Base-by-base conservation (phyloP, 805 yeast genomes). In the Kazachstania martiniae region DNA sequence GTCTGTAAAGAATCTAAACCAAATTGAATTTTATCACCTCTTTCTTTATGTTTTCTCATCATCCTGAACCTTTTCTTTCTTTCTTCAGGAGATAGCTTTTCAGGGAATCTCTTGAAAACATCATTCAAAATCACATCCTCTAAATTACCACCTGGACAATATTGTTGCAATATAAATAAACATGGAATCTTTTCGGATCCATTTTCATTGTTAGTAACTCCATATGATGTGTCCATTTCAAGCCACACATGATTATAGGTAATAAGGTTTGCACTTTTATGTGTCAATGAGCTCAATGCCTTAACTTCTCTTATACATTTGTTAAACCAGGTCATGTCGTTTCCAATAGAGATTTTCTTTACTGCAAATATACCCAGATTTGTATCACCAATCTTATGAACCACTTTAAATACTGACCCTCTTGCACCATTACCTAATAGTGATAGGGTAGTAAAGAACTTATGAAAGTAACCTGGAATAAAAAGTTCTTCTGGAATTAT, bases 181-280 rank as follows among this genome's bases (percentile, higher is more conserved):
- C 81, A 78, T 0, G 87, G 86, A 4, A 72, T 63, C 18, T 51
- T 49, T 21, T 38, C 41, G 10, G 31, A 29, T 2, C 35, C 34
- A 3, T n/a, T 5, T 13, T 33, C 42, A 3, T 38, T 31, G 5
- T 36, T 43, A 15, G 40, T 31, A 4, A 45, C 41, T 5, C 58
- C 59, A 30, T 64, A 61, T 25, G 79, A 65, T 35, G 77, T 59
- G 44, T 65, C 53, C 46, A 77, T 63, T 48, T 86, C 95, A 21
- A 86, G 54, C 95, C 95, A 86, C 17, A 85, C 95, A 56, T 86
- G 95, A 48, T 86, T 85, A 50, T 86, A 86, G 14, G 80, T 71
- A 18, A 86, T 83, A 43, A 86, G 65, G 51, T 85, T 80, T 28
- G 70, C 62, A 41, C 62, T 61, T 24, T 56, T 66, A 67, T 51